Conservation (phyloP, 768 basidiomycete species). For the Kwoniella heveanensis region DNA sequence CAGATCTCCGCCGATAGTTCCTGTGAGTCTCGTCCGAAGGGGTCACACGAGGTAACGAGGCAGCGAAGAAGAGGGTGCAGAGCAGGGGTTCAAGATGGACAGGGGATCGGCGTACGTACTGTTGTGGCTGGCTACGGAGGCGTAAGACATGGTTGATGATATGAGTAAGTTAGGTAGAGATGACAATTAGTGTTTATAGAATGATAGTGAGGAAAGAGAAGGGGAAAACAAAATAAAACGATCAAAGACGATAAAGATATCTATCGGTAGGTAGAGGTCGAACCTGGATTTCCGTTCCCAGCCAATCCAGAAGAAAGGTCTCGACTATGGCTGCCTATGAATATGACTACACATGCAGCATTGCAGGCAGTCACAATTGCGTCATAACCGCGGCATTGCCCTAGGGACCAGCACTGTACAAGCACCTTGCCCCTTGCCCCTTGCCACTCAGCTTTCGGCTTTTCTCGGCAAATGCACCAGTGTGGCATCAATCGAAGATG, state of each 20-base stretch:
- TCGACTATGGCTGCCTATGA: no score
- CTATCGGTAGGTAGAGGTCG: no score
- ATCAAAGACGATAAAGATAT: not conserved
- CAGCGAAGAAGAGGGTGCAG: no score
- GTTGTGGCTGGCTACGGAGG: conserved; percentile 67
- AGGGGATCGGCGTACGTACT: conserved; percentile 50
- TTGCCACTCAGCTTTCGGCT: conserved; percentile 7
- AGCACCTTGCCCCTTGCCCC: no score
- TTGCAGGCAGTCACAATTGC: conserved; percentile 6
- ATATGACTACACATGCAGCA: no score
- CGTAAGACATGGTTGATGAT: conserved; percentile 67
- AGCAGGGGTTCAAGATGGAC: not conserved
- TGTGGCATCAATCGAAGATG: conserved; percentile 10
- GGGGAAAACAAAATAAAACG: not conserved
- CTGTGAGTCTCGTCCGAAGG: no score
- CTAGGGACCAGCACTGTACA: no score
- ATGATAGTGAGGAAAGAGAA: conserved; percentile 6
- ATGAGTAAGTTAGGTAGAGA: conserved; percentile 1
- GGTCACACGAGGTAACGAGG: not conserved
- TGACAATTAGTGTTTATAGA: not conserved
- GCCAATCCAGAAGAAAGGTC: not conserved
- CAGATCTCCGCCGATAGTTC: no score
- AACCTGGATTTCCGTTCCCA: not conserved
- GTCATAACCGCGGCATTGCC: conserved; percentile 13
- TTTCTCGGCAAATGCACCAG: not conserved